phyloP scores from a whole-genome alignment of 2,329 filamentous ascomycete species.

The Trichoderma citrinoviride region DNA sequence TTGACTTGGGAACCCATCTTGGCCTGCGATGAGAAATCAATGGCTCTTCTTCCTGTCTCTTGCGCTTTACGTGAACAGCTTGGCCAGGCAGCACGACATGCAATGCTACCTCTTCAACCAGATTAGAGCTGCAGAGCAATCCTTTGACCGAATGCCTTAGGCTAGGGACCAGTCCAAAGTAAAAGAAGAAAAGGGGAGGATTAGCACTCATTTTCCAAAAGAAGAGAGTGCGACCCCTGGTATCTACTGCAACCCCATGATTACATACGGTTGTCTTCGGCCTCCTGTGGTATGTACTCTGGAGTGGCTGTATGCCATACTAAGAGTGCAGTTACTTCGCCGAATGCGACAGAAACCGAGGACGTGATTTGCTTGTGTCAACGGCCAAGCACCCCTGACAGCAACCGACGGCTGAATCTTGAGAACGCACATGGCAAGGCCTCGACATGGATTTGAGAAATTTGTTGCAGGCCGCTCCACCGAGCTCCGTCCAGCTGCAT shows the following conservation, averaged over 20 bases:
- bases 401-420: neutral
- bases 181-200: neutral
- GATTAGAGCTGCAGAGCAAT: neutral
- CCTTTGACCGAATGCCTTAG: neutral
- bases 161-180: neutral
- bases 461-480: conserved; percentile 8
- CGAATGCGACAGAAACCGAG: too few relatives aligned
- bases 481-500: neutral
- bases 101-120: neutral
- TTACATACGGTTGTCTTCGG: neutral
- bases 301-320: too few relatives aligned
- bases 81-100: neutral
- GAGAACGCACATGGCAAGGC: neutral
- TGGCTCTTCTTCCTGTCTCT: neutral
- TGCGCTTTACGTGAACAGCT: neutral
- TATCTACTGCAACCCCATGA: neutral
- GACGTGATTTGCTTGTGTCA: neutral
- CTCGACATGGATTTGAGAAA: neutral
- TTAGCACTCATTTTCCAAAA: neutral
- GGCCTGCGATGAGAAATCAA: neutral
- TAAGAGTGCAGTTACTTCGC: too few relatives aligned
- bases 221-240: neutral
- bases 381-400: neutral
- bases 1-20: conserved; percentile 22
- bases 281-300: too few relatives aligned